Evolutionary conservation across 163 green algal species (phyloP).

Genomic region (Coccomyxa subellipsoidea): DNA sequence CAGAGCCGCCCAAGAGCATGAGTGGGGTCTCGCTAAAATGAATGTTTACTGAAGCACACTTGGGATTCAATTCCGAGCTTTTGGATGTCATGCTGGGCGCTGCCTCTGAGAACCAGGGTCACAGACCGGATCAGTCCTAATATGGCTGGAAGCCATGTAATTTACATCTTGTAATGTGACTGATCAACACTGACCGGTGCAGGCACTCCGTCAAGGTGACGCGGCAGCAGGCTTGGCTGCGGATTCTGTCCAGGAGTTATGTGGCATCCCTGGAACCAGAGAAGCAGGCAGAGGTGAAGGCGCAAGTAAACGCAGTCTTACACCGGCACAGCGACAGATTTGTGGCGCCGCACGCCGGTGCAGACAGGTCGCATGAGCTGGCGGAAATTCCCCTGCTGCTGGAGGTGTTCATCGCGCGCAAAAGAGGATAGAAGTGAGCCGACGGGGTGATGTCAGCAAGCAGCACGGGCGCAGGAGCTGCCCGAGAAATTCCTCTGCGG

Average conservation of each 20-base stretch:
- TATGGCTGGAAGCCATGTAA: too few species aligned
- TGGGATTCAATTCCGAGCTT: too few species aligned
- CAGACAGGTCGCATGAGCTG: background rate
- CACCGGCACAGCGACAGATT: background rate
- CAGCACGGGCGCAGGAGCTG: too few species aligned
- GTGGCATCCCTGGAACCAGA: background rate
- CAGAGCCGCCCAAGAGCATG: background rate
- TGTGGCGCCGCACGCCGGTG: background rate
- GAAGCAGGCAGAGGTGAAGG: background rate
- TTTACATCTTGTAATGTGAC: too few species aligned
- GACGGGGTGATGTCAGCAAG: too few species aligned
- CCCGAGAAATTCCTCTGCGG: too few species aligned
- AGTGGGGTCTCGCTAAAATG: too few species aligned
- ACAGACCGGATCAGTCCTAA: too few species aligned
- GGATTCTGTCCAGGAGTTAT: background rate
- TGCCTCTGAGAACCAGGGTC: too few species aligned
- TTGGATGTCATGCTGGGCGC: too few species aligned
- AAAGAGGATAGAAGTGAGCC: background rate
- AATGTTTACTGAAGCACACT: too few species aligned
- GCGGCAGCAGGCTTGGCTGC: background rate
- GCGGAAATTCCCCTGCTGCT: background rate
- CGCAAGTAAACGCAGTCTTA: background rate
- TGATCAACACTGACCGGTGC: too few species aligned
- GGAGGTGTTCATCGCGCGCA: background rate
- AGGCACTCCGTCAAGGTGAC: slow-evolving; percentile 3